These are phyloP conservation scores for Hanseniaspora mollemarum DNA, from an alignment of 805 yeast species.

Conservation along the genomic window DNA sequence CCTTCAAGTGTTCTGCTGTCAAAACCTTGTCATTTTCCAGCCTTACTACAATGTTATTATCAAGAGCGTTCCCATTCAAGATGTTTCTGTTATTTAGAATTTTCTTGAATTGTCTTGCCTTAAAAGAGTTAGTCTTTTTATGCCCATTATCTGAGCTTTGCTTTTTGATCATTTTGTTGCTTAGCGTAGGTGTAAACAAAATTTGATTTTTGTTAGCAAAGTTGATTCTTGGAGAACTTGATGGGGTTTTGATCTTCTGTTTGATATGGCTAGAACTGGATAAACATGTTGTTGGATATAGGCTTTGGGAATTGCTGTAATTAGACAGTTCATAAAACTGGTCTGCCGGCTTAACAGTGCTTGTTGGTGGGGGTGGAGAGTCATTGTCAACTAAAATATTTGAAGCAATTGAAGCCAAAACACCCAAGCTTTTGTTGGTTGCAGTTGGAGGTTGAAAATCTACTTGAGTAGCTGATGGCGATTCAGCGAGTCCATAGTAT, in stretches of 20 bases:
- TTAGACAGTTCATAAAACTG: conserved; percentile 24
- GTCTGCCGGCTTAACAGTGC: conserved; percentile 26
- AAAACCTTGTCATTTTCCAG: not conserved
- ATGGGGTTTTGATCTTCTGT: conserved; percentile 17
- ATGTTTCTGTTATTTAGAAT: conserved; percentile 27
- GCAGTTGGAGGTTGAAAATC: conserved; percentile 11
- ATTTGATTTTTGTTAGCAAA: conserved; percentile 15
- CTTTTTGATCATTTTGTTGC: conserved; percentile 27
- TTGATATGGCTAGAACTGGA: not conserved
- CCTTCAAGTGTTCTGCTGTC: not conserved
- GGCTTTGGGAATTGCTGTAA: conserved; percentile 14
- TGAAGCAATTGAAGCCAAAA: conserved; percentile 19
- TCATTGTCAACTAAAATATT: conserved; percentile 8
- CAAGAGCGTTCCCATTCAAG: conserved; percentile 22
- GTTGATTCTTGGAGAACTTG: conserved; percentile 17
- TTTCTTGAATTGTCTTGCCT: conserved; percentile 29
- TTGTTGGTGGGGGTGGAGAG: conserved; percentile 20
- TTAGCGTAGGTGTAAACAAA: conserved; percentile 24
- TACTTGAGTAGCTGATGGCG: not conserved
- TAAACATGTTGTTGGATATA: conserved; percentile 2
- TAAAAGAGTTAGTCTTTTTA: conserved; percentile 30
- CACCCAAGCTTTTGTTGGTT: conserved; percentile 16
- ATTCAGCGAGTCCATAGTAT: not conserved
- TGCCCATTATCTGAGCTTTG: conserved; percentile 20
- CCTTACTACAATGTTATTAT: conserved; percentile 12